These are phyloP conservation scores for Rosa persica DNA, from an alignment of 306 rosid genomes.

Conservation along the genomic window DNA sequence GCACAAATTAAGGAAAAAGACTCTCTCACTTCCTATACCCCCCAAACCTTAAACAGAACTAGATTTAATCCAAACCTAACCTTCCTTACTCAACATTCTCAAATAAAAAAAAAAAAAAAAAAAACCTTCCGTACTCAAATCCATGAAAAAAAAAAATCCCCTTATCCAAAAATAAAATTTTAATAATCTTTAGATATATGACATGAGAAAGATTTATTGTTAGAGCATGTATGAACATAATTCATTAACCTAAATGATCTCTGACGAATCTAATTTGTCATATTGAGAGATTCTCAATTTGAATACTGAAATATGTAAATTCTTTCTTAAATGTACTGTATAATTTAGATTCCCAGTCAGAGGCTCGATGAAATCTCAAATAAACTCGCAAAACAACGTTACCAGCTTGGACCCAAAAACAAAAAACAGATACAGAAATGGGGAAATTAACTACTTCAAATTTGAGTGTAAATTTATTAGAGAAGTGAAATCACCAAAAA, in stretches of 20 bases:
- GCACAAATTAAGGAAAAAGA: neutral
- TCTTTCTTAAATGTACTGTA: neutral
- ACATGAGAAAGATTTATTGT: too few species aligned
- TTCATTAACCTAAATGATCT: neutral
- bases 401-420: neutral
- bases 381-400: neutral
- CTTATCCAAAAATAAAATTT: neutral
- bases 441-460: neutral
- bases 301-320: too few species aligned
- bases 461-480: neutral
- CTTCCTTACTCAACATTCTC: too few species aligned
- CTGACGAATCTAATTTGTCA: neutral
- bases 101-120: too few species aligned
- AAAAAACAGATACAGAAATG: neutral
- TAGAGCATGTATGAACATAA: neutral
- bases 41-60: neutral
- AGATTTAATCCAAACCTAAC: neutral
- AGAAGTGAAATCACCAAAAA: slow-evolving; percentile 36
- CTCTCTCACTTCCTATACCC: neutral
- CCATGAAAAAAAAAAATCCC: neutral
- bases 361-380: neutral
- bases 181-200: too few species aligned
- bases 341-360: neutral
- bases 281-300: neutral
- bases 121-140: neutral